These are phyloP conservation scores for Dactylellina leptospora DNA, from an alignment of 2,329 filamentous ascomycete species.

Conservation along the genomic window DNA sequence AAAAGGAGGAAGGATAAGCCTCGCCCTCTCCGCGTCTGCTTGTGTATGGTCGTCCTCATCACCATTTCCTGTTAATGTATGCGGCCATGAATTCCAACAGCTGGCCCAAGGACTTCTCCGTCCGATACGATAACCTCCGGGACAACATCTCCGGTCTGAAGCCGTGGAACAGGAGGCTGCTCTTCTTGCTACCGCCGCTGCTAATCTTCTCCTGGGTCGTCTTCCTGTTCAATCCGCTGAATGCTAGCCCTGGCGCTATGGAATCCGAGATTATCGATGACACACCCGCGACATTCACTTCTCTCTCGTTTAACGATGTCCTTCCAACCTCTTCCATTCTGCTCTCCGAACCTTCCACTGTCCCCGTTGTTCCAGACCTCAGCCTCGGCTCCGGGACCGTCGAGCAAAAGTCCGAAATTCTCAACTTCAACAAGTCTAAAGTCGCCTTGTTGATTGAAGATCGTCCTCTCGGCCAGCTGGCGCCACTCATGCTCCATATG, in stretches of 20 bases:
- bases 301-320: not conserved
- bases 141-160: slow-evolving; percentile 53
- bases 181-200: slow-evolving; percentile 44
- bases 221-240: slow-evolving; percentile 50
- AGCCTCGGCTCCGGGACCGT: slow-evolving; percentile 1
- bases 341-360: not conserved
- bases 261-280: slow-evolving; percentile 37
- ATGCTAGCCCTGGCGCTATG: slow-evolving; percentile 28
- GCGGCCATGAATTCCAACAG: slow-evolving; percentile 37
- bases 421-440: slow-evolving; percentile 60
- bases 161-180: slow-evolving; percentile 49
- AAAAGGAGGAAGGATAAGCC: too few relatives aligned
- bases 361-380: slow-evolving; percentile 4
- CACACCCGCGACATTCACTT: slow-evolving; percentile 9
- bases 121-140: slow-evolving; percentile 49
- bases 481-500: slow-evolving; percentile 68
- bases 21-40: not conserved
- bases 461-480: slow-evolving; percentile 64
- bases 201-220: slow-evolving; percentile 51
- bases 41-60: not conserved
- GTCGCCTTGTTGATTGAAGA: slow-evolving; percentile 69
- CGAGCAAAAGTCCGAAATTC: slow-evolving; percentile 41
- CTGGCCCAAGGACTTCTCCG: slow-evolving; percentile 50
- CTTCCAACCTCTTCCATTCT: not conserved
- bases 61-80: not conserved